These are phyloP conservation scores for Parmales sp. DNA, from an alignment of 108 stramenopile species.

Conservation along the genomic window DNA sequence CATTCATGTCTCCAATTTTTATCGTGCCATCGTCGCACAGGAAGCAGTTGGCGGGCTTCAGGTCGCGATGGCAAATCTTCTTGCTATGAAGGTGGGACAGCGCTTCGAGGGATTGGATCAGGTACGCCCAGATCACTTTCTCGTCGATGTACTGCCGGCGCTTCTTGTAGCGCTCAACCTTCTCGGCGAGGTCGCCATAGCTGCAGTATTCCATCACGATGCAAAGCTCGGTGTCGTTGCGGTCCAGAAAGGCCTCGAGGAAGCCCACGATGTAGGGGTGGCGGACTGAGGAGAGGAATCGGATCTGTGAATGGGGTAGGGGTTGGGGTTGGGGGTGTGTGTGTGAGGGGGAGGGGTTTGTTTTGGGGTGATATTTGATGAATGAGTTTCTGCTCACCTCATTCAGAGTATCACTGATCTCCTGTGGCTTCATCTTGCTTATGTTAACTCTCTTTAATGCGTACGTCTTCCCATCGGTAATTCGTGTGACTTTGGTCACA, in stretches of 20 bases:
- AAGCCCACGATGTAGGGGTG: slow-evolving; percentile 25
- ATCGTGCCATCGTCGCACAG: slow-evolving; percentile 10
- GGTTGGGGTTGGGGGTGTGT: background rate
- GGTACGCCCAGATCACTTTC: slow-evolving; percentile 20
- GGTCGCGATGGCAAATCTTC: slow-evolving; percentile 66
- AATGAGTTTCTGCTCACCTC: background rate
- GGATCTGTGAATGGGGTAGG: slow-evolving; percentile 19
- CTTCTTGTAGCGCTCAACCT: slow-evolving; percentile 15
- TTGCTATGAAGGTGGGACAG: slow-evolving; percentile 66
- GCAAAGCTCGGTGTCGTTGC: slow-evolving; percentile 20
- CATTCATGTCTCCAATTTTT: slow-evolving; percentile 32
- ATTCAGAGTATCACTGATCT: slow-evolving; percentile 23
- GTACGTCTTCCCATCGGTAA: slow-evolving; percentile 14
- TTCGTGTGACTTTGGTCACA: background rate
- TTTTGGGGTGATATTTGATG: background rate
- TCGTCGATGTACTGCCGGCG: slow-evolving; percentile 26
- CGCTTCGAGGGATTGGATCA: slow-evolving; percentile 37
- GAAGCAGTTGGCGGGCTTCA: slow-evolving; percentile 61
- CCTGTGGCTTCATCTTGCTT: slow-evolving; percentile 15
- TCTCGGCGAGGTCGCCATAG: slow-evolving; percentile 26
- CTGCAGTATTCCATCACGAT: slow-evolving; percentile 28
- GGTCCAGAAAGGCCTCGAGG: slow-evolving; percentile 24
- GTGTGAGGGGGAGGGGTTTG: background rate
- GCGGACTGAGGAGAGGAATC: slow-evolving; percentile 16
- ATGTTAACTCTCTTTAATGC: slow-evolving; percentile 25